Percentiles rank a stretch among this genome's conserved stretches.
phyloP scores from a whole-genome alignment of 257 asterid genomes.

The Solanum ossicruentum region DNA sequence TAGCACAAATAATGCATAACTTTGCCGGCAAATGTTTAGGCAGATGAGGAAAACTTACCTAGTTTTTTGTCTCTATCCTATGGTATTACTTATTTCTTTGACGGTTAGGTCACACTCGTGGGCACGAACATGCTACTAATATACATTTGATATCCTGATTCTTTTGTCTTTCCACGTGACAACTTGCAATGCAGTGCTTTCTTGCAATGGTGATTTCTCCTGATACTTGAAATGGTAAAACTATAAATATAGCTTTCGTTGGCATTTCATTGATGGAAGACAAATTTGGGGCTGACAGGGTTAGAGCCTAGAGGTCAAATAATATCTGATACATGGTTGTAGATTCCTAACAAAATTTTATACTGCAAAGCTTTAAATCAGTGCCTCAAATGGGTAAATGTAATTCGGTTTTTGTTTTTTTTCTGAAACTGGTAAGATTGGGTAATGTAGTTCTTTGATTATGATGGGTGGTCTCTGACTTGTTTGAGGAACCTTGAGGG shows the following conservation, averaged over 20 bases:
- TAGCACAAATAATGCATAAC: not conserved
- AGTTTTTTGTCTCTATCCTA: not conserved
- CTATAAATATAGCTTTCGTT: not conserved
- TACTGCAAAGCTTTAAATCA: not conserved
- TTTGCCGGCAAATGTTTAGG: not conserved
- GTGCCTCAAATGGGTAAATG: not conserved
- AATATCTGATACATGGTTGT: not conserved
- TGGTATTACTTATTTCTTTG: not conserved
- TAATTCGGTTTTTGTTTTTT: too few relatives aligned
- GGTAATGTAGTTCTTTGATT: not conserved
- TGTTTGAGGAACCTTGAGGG: not conserved
- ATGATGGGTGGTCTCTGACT: not conserved
- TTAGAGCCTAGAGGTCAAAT: too few relatives aligned
- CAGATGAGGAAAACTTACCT: not conserved
- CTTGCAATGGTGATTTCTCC: not conserved
- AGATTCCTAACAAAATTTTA: too few relatives aligned
- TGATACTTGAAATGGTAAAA: not conserved
- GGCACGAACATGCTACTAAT: not conserved
- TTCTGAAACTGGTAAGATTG: too few relatives aligned
- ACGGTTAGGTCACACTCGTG: not conserved
- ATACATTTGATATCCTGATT: not conserved
- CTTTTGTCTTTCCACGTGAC: not conserved
- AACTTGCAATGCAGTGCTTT: not conserved
- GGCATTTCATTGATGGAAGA: too few relatives aligned
- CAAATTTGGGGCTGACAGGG: too few relatives aligned